Evolutionary conservation across 2,329 filamentous ascomycete genomes (phyloP), one percentile per base, ranked within the genome.

Genomic region (Penicillium fuscoglaucum): DNA sequence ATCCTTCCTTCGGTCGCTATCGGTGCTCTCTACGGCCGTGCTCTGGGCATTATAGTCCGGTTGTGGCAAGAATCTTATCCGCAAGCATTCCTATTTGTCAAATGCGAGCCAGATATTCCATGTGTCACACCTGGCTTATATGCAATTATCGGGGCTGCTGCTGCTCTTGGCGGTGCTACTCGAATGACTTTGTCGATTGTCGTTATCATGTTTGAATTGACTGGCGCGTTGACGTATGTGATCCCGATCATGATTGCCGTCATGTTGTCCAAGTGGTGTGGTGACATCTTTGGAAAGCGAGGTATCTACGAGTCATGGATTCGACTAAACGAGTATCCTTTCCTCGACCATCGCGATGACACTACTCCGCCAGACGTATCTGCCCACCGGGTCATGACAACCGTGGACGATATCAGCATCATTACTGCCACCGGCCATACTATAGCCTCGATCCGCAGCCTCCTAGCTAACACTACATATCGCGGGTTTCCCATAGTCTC

Each of bases 301-400:
- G 92, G 95, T 64, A 98, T 99, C 75, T 99, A 99, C 79, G 95
- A 99, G 74, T 89, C 90, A 55, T 99, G 95, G 95, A 99, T 99
- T 70, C 90, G 92, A 66, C 88, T 97, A 77, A 95, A 96, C 70
- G 91, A 90, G 65, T 99, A 98, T 72, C 95, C 95, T 0, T 97
- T 93, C 77, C 84, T 99, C 55, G 93, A 98, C 76, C 95, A 96
- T 73, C 89, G 88, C 67, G 92, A 96, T 70, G 90, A 95, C 68
- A 79, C 79, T 33, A 78, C 83, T 17, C 86, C 96, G 10, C 92
- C 93, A 24, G 92, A 97, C 74, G 86, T 97, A 2, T 87, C 90
- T 1, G 90, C 90, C n/a, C 83, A 87, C 10, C 89, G 93, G 64
- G 87, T 97, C 68, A 97, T 98, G 92, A 98, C 93, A 1, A 85